Conservation (phyloP, 345 rosid genomes). For the Bruguiera sexangula region DNA sequence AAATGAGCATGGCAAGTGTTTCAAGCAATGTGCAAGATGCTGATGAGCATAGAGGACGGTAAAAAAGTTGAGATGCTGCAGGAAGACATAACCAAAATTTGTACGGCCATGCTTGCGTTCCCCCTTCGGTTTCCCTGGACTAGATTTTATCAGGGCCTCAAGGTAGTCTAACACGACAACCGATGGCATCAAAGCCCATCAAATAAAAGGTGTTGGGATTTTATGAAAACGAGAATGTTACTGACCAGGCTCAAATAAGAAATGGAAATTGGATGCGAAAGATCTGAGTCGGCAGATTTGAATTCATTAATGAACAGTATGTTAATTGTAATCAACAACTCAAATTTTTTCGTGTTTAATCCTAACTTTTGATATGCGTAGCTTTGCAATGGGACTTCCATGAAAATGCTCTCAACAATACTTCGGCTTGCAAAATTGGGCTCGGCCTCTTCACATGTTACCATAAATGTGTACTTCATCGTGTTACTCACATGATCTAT, state of each 20-base stretch:
- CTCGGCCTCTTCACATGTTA: too few relatives aligned
- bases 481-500: too few relatives aligned
- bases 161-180: conserved; percentile 29
- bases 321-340: too few relatives aligned
- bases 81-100: conserved; percentile 50
- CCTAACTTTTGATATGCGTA: too few relatives aligned
- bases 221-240: too few relatives aligned
- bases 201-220: not conserved
- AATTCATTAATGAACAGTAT: too few relatives aligned
- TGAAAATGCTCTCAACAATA: not conserved
- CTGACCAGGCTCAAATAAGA: too few relatives aligned
- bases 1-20: too few relatives aligned
- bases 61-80: conserved; percentile 39
- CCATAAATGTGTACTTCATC: not conserved
- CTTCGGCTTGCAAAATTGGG: too few relatives aligned
- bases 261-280: too few relatives aligned
- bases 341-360: too few relatives aligned
- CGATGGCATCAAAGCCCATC: not conserved
- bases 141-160: conserved; percentile 61
- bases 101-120: conserved; percentile 78
- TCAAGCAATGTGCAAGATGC: conserved; percentile 69
- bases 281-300: too few relatives aligned
- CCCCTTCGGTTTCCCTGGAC: conserved; percentile 72
- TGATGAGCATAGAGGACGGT: conserved; percentile 54
- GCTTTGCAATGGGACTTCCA: not conserved